Base-by-base conservation (phyloP, 768 basidiomycete genomes). In the Lepiota subincarnata region DNA sequence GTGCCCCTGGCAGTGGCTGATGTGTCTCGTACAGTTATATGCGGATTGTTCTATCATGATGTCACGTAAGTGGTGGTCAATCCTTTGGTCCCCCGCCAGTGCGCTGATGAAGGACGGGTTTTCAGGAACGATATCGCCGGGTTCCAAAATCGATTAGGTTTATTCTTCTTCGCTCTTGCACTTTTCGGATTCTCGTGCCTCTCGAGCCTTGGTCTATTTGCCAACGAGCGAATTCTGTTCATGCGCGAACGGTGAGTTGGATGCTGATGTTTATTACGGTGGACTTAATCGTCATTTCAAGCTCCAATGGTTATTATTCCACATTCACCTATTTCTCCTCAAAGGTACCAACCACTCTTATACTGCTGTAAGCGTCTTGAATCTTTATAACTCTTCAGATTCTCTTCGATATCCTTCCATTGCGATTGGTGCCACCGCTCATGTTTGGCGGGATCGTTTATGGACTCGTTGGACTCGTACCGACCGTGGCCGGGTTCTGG, bases 131-230 rank as follows among this genome's bases (percentile, higher is more conserved):
- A 98, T 70, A 98, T 98, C 46, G 85, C 90, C 5, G 96, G 96
- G 4, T 97, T 99, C 83, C 96, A 98, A 76, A 95, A 96, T 64
- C 79, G 93, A 59, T 76, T 95, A 55, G 92, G 95, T 7, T 80
- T 98, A 49, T 98, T 98, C 82, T 95, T 99, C 77, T 99, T 99
- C 72, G 87, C 93, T 2, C 75, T 99, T n/a, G 86, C 94, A 1
- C 74, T 99, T 7, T 98, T 99, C 60, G 97, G 94, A 2, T 98
- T 99, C 72, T 96, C 96, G 4, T 96, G 93, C 65, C 71, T 99
- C 52, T 94, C 94, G 8, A 98, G 95, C 50, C 73, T 99, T 47
- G 90, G 92, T 2, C 71, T 97, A 46, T 98, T 99, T 64, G 91
- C 97, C 4, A 93, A 92, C 60, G 97, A 99, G 64, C 81, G 97